Base-by-base conservation (phyloP, 2,329 filamentous ascomycete species). In the Calonectria honghensis region DNA sequence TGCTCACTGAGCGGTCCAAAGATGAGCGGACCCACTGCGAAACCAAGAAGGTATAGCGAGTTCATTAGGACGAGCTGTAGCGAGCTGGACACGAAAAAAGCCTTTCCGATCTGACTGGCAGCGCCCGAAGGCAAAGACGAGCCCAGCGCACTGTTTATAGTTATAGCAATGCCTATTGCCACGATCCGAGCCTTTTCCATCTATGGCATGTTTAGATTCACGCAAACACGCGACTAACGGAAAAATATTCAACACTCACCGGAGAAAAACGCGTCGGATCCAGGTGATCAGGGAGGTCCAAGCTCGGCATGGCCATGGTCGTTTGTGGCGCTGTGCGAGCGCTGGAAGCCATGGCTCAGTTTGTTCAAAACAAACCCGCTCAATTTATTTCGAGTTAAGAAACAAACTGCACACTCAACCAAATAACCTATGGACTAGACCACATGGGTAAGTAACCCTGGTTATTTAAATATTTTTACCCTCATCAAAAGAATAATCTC, bases 1-100 rank as follows among this genome's bases (percentile, higher is more conserved):
- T 84, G 81, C 65, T 88, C 86, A n/a, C 85, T 86, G 3, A 87
- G 75, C 0, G 86, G 86, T 6, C 85, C 86, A 50, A 85, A 87
- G 0, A 86, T 70, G 1, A 87, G 73, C 1, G 86, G 86, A 0
- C 86, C 86, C 13, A 88, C 63, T 29, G 77, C 77, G 29, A 73
- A 78, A 14, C 77, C 77, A 1, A 76, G 45, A 20, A 77, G 65
- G 51, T 73, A 70, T n/a, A 66, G 57, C 11, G 72, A 70, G 57
- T 71, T 70, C n/a, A 54, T 31, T 10, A 70, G 45, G n/a, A 52
- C 45, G 13, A 65, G 68, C 2, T 32, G 20, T 3, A 50, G 37
- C 4, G 37, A 9, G 20, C 39, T 35, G 11, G 50, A 32, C 4
- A 72, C 37, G 20, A 24, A 37, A 18, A 72, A 45, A 10, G 37